Conservation (phyloP, 2,329 filamentous ascomycete genomes). For the Colletotrichum simmondsii region DNA sequence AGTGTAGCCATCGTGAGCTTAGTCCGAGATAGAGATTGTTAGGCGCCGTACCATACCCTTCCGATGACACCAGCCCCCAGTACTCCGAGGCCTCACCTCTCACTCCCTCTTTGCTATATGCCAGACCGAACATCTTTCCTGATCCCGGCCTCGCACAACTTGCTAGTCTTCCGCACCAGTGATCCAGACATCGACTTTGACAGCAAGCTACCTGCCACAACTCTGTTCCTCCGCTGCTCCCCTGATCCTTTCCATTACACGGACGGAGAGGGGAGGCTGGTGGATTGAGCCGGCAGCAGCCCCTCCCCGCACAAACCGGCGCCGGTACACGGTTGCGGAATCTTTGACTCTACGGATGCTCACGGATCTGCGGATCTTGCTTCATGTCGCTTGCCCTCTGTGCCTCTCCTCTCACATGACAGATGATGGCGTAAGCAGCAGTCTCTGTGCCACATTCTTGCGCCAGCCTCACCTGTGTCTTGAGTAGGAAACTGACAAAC, state of each 20-base stretch:
- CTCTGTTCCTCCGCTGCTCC: background rate
- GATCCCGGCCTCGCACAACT: background rate
- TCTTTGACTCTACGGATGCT: background rate
- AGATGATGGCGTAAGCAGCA: background rate
- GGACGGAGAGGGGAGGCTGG: constrained; percentile 9
- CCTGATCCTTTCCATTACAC: background rate
- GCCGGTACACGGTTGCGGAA: background rate
- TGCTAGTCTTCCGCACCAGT: constrained; percentile 12
- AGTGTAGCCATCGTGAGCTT: constrained; percentile 14
- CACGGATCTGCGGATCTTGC: background rate
- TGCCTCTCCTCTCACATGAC: background rate
- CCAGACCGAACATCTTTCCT: background rate
- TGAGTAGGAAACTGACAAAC: background rate
- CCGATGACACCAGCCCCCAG: background rate
- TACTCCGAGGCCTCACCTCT: background rate
- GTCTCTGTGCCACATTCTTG: background rate
- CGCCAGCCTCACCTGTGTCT: constrained; percentile 2
- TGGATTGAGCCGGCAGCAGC: background rate
- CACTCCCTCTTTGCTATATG: background rate
- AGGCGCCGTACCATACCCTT: background rate
- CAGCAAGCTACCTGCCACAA: constrained; percentile 13
- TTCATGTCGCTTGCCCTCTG: background rate
- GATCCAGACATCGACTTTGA: constrained; percentile 21
- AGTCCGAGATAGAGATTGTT: background rate
- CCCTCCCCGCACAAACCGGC: background rate